Conservation (phyloP, 495 filamentous ascomycete genomes). For the Lasiosphaeria miniovina region DNA sequence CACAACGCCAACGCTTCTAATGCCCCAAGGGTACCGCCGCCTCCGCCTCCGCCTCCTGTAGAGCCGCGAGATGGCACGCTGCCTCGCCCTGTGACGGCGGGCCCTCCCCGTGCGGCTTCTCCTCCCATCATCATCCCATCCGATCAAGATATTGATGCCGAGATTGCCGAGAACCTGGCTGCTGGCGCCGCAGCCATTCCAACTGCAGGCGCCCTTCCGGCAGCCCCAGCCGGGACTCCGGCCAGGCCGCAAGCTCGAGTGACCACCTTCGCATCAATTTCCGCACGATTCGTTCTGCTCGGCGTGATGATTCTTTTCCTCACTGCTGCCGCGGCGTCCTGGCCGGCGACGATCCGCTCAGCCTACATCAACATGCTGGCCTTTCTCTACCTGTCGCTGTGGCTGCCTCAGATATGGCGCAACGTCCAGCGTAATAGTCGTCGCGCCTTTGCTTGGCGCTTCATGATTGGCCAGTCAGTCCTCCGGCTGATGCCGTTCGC, state of each 20-base stretch:
- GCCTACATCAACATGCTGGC: slow-evolving; percentile 66
- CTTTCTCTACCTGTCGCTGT: slow-evolving; percentile 80
- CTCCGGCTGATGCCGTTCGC: slow-evolving; percentile 73
- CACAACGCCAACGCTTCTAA: slow-evolving; percentile 21
- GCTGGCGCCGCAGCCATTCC: slow-evolving; percentile 29
- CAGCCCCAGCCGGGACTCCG: slow-evolving; percentile 29
- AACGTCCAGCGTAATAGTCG: slow-evolving; percentile 91
- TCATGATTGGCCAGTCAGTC: slow-evolving; percentile 77
- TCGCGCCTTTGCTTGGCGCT: slow-evolving; percentile 81
- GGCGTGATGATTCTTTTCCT: slow-evolving; percentile 70
- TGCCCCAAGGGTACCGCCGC: slow-evolving; percentile 27
- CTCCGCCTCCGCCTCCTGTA: slow-evolving; percentile 21
- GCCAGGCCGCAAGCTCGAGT: slow-evolving; percentile 25
- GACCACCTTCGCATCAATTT: slow-evolving; percentile 65
- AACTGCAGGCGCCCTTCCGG: slow-evolving; percentile 7
- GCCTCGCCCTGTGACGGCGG: slow-evolving; percentile 62
- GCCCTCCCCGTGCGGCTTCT: slow-evolving; percentile 28
- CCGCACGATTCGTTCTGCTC: slow-evolving; percentile 72
- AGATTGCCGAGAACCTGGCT: slow-evolving; percentile 46
- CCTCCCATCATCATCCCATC: slow-evolving; percentile 76
- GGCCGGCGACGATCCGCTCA: slow-evolving; percentile 65
- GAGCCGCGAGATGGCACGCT: slow-evolving; percentile 45
- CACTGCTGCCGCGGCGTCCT: slow-evolving; percentile 69
- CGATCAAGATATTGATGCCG: slow-evolving; percentile 72
- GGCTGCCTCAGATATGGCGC: slow-evolving; percentile 85